Base-by-base conservation (phyloP, 2,329 filamentous ascomycete species). In the Penicillium oxalicum region DNA sequence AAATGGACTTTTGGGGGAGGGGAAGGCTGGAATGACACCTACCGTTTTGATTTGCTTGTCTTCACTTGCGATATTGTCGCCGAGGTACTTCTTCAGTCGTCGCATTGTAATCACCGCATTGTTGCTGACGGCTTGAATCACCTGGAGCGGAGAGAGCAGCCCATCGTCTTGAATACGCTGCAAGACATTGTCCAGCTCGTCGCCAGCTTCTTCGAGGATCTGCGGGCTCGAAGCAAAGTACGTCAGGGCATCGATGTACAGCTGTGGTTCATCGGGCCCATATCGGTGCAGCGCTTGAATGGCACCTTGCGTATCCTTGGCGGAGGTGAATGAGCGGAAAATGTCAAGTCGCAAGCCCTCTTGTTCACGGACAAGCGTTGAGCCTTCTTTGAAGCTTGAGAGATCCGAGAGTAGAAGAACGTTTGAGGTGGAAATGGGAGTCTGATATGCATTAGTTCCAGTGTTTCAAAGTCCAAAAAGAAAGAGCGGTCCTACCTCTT, bases 71-170 rank as follows among this genome's bases (percentile, higher is more conserved):
- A 98, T 95, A 7, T 91, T 95, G 43, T 87, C 83, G 54, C 87
- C 82, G 2, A 98, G 82, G 69, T 98, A 98, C 5, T 84, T 83
- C 70, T 96, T 97, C 53, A 98, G 86, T 79, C 97, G 90, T 44
- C 91, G 93, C 88, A 98, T 96, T 0, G 90, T 97, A 0, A 94
- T 91, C 2, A 96, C 88, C 5, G 84, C 80, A 57, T 86, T 87
- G 45, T 79, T 79, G 52, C 81, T 84, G 11, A 98, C 79, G 0
- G 91, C 93, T 69, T 98, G 91, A 12, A 98, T 93, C 29, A 98
- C 93, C 67, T 98, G 93, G 4, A 98, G 75, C 0, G 93, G 93
- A 0, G 93, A 91, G 88, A 98, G 93, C 34, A 98, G 80, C 0
- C 88, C 86, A 60, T 95, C 90, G 53, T 86, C 80, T 64, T 96